These are phyloP conservation scores for Suhomyces sp. DNA, from an alignment of 805 yeast species.

Conservation along the genomic window DNA sequence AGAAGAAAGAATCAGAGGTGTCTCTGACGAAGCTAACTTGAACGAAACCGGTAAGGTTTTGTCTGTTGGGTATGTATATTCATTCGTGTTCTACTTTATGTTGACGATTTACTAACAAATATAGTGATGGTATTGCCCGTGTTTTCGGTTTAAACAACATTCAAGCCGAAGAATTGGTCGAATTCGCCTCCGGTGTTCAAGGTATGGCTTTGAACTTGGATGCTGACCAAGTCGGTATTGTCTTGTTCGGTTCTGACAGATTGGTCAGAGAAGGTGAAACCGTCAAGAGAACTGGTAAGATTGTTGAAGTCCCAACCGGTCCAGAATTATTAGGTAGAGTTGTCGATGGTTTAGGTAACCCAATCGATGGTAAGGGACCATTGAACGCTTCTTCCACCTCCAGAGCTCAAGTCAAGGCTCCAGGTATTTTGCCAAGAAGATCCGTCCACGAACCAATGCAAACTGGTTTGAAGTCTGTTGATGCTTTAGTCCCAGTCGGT, in stretches of 20 bases:
- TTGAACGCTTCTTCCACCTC: conserved; percentile 76
- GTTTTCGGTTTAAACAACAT: conserved; percentile 99
- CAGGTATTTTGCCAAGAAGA: conserved; percentile 99
- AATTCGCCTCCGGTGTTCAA: conserved; percentile 98
- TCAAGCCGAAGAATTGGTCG: conserved; percentile 99
- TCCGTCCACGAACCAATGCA: conserved; percentile 99
- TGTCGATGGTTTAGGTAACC: conserved; percentile 98
- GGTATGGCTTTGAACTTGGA: conserved; percentile 99
- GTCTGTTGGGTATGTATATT: conserved; percentile 60
- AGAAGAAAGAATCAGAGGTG: conserved; percentile 99
- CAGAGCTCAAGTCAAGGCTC: conserved; percentile 99
- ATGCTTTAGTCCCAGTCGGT: conserved; percentile 98
- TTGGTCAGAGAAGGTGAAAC: conserved; percentile 98
- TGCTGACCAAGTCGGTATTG: conserved; percentile 99
- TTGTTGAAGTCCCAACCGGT: conserved; percentile 99
- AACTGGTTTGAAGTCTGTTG: conserved; percentile 99
- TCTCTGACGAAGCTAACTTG: conserved; percentile 93
- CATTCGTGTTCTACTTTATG: conserved; percentile 5
- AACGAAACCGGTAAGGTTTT: conserved; percentile 99
- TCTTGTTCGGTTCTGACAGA: conserved; percentile 98
- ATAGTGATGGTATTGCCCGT: conserved; percentile 99
- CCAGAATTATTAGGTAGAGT: conserved; percentile 98
- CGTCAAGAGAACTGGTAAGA: conserved; percentile 99
- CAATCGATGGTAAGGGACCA: conserved; percentile 99
- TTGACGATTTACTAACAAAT: conserved; percentile 39